Evolutionary conservation across 1,284 basidiomycete genomes (phyloP).

Genomic region (Trichosporon faecale): DNA sequence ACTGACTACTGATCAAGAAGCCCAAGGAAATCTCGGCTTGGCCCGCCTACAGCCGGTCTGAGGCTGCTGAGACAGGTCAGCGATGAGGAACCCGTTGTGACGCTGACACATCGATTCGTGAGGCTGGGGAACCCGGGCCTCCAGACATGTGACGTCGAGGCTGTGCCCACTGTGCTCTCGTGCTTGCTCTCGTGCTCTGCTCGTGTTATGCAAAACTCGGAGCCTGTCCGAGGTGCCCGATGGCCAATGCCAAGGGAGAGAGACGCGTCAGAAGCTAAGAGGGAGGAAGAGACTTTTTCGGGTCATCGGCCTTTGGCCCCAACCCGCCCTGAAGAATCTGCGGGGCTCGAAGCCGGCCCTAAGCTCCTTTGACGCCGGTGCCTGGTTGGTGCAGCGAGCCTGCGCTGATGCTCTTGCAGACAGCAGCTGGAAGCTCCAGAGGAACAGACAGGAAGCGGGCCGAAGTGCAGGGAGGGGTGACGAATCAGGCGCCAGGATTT

Average conservation of each 20-base stretch:
- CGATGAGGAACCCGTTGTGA: not conserved
- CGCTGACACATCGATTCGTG: not conserved
- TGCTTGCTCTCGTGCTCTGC: not conserved
- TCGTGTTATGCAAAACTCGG: not conserved
- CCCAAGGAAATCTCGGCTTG: not conserved
- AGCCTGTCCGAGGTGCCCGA: not conserved
- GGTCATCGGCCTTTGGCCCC: not conserved
- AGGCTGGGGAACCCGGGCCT: not conserved
- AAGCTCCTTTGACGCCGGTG: not conserved
- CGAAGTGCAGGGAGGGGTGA: not conserved
- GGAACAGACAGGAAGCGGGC: not conserved
- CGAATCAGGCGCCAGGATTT: not conserved
- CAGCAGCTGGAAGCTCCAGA: too few species aligned
- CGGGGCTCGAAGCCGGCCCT: not conserved
- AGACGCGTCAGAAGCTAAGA: too few species aligned
- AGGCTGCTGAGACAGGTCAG: not conserved
- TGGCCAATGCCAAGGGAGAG: too few species aligned
- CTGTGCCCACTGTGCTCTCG: not conserved
- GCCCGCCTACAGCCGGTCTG: not conserved
- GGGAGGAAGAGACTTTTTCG: too few species aligned
- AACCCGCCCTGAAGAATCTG: not conserved
- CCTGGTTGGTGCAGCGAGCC: too few species aligned
- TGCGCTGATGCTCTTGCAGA: too few species aligned
- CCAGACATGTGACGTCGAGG: not conserved
- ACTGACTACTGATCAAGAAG: not conserved